Evolutionary conservation across 148 eudicot species (phyloP).

Genomic region (Spergularia marina): DNA sequence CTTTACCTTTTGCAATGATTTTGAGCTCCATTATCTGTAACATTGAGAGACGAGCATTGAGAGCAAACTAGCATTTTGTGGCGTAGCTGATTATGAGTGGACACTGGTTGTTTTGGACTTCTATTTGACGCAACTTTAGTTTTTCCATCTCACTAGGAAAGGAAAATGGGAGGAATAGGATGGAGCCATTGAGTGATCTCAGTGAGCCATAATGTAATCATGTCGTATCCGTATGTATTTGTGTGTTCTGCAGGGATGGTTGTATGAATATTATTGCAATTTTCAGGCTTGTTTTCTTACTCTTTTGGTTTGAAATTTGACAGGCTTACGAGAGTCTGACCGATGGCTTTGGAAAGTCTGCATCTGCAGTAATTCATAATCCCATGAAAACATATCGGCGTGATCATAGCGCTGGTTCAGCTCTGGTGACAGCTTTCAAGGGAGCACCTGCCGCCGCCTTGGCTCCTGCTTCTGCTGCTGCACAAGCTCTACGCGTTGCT

Average conservation of each 20-base stretch:
- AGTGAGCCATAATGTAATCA: background rate
- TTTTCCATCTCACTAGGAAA: background rate
- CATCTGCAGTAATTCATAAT: constrained; percentile 69
- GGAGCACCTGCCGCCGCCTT: constrained; percentile 93
- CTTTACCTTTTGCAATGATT: background rate
- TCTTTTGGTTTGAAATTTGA: constrained; percentile 5
- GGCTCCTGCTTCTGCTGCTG: constrained; percentile 94
- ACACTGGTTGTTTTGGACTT: background rate
- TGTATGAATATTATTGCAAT: background rate
- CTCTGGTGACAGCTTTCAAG: constrained; percentile 70
- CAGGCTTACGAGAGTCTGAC: constrained; percentile 88
- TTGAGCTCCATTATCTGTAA: background rate
- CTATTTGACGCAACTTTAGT: background rate
- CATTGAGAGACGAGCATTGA: background rate
- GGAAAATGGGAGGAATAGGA: background rate
- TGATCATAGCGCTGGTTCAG: constrained; percentile 71
- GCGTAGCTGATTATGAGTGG: background rate
- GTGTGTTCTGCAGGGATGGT: background rate
- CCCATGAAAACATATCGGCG: constrained; percentile 84
- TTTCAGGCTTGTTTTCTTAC: constrained; percentile 51
- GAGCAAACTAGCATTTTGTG: background rate
- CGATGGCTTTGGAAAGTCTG: constrained; percentile 74
- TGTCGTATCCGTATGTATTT: background rate
- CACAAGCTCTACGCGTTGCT: constrained; percentile 78
- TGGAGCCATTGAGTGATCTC: constrained; percentile 8